These are phyloP conservation scores for Coniophora puteana DNA, from an alignment of 1,284 basidiomycete genomes.

Conservation along the genomic window DNA sequence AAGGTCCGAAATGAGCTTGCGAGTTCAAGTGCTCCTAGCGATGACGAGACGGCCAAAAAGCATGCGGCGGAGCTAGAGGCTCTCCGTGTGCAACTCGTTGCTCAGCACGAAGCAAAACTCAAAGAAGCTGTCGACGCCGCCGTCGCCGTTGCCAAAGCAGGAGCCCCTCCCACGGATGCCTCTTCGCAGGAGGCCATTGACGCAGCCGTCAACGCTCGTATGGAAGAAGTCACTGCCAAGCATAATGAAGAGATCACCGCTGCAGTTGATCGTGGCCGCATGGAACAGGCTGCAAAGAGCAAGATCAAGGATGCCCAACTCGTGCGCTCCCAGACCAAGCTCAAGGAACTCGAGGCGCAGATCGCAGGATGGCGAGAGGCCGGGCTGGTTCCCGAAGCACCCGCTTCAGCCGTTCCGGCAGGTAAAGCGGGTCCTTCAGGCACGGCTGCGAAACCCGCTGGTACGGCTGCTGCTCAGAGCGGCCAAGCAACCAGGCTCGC, in stretches of 20 bases:
- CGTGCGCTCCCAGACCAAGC: constrained; percentile 48
- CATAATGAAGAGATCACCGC: constrained; percentile 54
- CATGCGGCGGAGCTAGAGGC: constrained; percentile 58
- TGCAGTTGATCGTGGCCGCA: constrained; percentile 63
- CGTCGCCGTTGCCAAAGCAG: constrained; percentile 38
- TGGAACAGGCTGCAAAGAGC: constrained; percentile 54
- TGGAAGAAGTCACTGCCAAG: constrained; percentile 40
- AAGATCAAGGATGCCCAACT: constrained; percentile 70
- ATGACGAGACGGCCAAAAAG: constrained; percentile 41
- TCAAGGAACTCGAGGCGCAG: constrained; percentile 66
- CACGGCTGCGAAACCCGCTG: constrained; percentile 18
- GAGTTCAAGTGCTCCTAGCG: constrained; percentile 16
- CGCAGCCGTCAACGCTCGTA: constrained; percentile 47
- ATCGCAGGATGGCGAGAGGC: constrained; percentile 52
- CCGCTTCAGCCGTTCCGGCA: constrained; percentile 18
- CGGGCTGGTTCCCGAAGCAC: constrained; percentile 38
- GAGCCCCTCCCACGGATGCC: constrained; percentile 28
- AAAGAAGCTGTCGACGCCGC: constrained; percentile 48
- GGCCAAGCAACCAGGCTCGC: constrained; percentile 14
- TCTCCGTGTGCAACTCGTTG: constrained; percentile 47
- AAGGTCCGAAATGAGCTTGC: constrained; percentile 45
- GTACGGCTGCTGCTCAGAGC: constrained; percentile 19
- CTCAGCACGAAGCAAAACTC: constrained; percentile 54
- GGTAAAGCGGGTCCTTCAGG: constrained; percentile 16
- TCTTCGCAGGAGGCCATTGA: constrained; percentile 39